These are phyloP conservation scores for Pyricularia sp. DNA, from an alignment of 2,329 filamentous ascomycete genomes.

Conservation along the genomic window DNA sequence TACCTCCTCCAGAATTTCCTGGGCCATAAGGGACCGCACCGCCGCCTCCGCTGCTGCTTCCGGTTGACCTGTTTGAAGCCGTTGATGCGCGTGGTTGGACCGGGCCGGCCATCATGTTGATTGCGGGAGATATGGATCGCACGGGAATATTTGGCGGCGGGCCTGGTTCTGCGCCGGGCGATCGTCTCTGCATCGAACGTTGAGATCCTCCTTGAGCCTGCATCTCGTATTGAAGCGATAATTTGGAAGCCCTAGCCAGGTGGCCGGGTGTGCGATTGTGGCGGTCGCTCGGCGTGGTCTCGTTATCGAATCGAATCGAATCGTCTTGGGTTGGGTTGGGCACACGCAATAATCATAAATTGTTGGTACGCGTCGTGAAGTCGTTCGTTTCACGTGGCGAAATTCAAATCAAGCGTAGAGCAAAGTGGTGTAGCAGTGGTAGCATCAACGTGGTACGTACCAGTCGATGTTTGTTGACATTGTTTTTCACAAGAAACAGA, in stretches of 20 bases:
- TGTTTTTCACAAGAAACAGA: not conserved
- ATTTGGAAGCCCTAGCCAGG: not conserved
- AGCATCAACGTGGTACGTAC: not conserved
- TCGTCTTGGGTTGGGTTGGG: not conserved
- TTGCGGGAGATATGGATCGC: conserved; percentile 51
- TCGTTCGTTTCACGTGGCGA: not conserved
- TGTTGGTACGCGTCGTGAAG: not conserved
- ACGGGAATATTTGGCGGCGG: conserved; percentile 45
- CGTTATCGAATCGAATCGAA: not conserved
- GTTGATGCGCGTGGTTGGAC: conserved; percentile 53
- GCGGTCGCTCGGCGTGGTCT: not conserved
- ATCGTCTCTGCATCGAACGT: conserved; percentile 50
- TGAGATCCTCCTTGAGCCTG: conserved; percentile 42
- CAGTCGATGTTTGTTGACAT: not conserved
- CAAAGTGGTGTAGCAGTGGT: not conserved
- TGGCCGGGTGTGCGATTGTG: not conserved
- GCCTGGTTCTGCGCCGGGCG: conserved; percentile 52
- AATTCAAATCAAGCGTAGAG: not conserved
- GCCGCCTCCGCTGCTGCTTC: conserved; percentile 20
- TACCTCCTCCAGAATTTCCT: conserved; percentile 9
- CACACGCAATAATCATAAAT: not conserved
- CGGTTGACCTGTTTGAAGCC: conserved; percentile 50
- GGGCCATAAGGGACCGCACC: conserved; percentile 14
- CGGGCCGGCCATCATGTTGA: conserved; percentile 27
- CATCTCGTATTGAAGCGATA: conserved; percentile 24